Conservation (phyloP, 352 stramenopile species). For the Phytophthora boehmeriae region DNA sequence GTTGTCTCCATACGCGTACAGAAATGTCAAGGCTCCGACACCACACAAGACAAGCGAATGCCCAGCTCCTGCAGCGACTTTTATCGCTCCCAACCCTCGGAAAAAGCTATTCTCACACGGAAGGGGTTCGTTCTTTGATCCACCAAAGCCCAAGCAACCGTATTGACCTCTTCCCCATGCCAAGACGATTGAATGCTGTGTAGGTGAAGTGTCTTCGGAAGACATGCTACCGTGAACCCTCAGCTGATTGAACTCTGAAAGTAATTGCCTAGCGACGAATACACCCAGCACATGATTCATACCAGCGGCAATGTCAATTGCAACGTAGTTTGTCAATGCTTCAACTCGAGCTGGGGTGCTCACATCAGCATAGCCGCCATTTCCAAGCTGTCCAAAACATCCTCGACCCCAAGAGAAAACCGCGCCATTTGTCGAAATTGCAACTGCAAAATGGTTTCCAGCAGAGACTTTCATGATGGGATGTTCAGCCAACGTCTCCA, state of each 20-base stretch:
- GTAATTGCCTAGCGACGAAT: constrained; percentile 23
- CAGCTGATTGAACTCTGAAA: not conserved
- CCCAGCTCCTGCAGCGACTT: constrained; percentile 57
- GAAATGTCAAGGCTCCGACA: constrained; percentile 39
- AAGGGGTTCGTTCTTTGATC: constrained; percentile 20
- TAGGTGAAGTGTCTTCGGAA: constrained; percentile 6
- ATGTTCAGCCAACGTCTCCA: constrained; percentile 26
- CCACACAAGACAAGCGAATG: constrained; percentile 71
- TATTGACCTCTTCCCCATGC: constrained; percentile 47
- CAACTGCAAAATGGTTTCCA: constrained; percentile 73
- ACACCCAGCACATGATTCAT: constrained; percentile 59
- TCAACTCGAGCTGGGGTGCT: constrained; percentile 35
- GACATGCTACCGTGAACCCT: not conserved
- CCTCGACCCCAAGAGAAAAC: constrained; percentile 70
- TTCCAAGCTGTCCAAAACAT: constrained; percentile 66
- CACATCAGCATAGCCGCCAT: constrained; percentile 19
- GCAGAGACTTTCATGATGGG: constrained; percentile 48
- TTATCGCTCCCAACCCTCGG: constrained; percentile 48
- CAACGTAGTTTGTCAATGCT: constrained; percentile 28
- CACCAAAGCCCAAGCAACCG: constrained; percentile 69
- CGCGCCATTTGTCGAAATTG: constrained; percentile 37
- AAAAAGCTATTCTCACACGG: constrained; percentile 69
- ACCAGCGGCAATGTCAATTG: constrained; percentile 55
- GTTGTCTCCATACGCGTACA: constrained; percentile 82
- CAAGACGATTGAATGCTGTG: constrained; percentile 50